A percentile compares a stretch with the other conserved stretches of the same genome.
phyloP scores from a whole-genome alignment of 2,329 filamentous ascomycete genomes.

The Epichloe gansuensis region DNA sequence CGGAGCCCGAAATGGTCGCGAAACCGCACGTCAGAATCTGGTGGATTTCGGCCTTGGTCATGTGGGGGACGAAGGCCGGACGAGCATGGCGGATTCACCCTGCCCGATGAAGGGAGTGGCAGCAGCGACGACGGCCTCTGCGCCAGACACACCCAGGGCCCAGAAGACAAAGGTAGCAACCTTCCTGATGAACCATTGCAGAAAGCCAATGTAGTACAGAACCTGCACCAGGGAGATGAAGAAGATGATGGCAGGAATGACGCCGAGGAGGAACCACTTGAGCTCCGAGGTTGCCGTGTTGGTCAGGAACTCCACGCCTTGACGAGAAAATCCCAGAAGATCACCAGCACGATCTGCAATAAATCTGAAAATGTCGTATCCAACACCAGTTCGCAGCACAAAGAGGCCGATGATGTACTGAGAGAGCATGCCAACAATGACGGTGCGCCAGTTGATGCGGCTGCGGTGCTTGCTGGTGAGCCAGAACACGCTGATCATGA shows the following conservation, averaged over 20 bases:
- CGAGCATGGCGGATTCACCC: slow-evolving; percentile 86
- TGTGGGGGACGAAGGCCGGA: slow-evolving; percentile 71
- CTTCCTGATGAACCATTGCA: slow-evolving; percentile 85
- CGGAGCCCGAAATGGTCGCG: slow-evolving; percentile 80
- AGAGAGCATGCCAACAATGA: slow-evolving; percentile 77
- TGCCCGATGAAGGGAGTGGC: slow-evolving; percentile 91
- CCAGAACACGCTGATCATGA: slow-evolving; percentile 58
- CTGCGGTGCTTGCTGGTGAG: slow-evolving; percentile 57
- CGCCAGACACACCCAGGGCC: slow-evolving; percentile 73
- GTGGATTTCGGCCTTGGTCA: slow-evolving; percentile 80
- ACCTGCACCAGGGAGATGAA: slow-evolving; percentile 89
- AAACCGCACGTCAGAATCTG: slow-evolving; percentile 90
- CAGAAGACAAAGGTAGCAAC: slow-evolving; percentile 88
- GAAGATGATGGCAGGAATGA: slow-evolving; percentile 90
- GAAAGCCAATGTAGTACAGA: slow-evolving; percentile 63
- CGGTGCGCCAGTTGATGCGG: slow-evolving; percentile 57
- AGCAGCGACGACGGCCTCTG: slow-evolving; percentile 85
- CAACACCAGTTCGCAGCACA: slow-evolving; percentile 66
- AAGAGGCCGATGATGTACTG: slow-evolving; percentile 86
- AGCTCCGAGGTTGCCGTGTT: slow-evolving; percentile 28
- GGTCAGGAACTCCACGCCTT: slow-evolving; percentile 61
- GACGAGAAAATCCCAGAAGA: slow-evolving; percentile 60
- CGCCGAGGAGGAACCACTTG: slow-evolving; percentile 60
- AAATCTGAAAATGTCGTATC: slow-evolving; percentile 87
- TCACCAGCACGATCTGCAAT: slow-evolving; percentile 61